Evolutionary conservation across 75 land plant species (phyloP).

Genomic region (Cupressus sempervirens): DNA sequence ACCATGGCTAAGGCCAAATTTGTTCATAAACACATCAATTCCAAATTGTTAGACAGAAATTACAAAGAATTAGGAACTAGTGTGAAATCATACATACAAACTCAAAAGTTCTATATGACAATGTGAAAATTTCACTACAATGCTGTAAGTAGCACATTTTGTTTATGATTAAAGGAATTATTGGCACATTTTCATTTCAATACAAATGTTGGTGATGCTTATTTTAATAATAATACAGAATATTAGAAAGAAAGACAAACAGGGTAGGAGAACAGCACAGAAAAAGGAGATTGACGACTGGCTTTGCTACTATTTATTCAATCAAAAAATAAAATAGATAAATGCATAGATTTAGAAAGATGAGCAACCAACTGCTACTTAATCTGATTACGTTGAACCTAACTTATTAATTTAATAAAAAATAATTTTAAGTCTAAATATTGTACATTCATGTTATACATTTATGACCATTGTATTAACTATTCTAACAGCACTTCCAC

Average conservation of each 20-base stretch:
- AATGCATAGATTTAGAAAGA: background rate
- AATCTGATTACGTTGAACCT: background rate
- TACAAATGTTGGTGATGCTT: background rate
- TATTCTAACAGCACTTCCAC: background rate
- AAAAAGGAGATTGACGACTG: background rate
- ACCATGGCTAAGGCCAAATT: conserved; percentile 74
- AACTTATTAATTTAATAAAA: background rate
- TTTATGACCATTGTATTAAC: background rate
- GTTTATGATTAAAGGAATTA: background rate
- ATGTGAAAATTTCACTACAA: background rate
- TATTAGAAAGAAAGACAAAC: background rate
- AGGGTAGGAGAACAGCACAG: background rate
- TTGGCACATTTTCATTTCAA: background rate
- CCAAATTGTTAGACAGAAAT: background rate
- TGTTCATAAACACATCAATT: background rate
- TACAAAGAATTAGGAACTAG: background rate
- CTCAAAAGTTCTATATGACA: background rate
- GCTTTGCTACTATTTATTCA: no score
- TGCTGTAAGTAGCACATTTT: background rate
- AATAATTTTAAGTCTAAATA: background rate
- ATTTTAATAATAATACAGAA: background rate
- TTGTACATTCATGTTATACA: background rate
- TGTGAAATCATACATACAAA: background rate
- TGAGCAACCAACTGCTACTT: background rate
- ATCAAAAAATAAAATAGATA: no score